A percentile compares a stretch with the other conserved stretches of the same genome.
Conservation (phyloP, 176 grass and related monocot species). For the Aegilops longissima region DNA sequence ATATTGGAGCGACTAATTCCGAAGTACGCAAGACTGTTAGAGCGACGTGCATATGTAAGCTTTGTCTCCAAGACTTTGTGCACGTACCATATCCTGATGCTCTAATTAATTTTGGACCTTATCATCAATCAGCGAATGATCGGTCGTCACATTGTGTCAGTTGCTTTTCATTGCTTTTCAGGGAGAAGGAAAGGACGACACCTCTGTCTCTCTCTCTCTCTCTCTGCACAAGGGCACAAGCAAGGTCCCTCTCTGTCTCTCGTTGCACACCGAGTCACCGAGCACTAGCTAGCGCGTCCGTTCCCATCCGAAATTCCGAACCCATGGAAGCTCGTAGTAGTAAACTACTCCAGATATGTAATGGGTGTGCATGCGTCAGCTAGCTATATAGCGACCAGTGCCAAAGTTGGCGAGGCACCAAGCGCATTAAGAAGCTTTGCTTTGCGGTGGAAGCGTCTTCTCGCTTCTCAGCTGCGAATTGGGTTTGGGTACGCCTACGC, state of each 20-base stretch:
- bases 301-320: conserved; percentile 37
- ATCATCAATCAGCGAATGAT: not conserved
- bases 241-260: not conserved
- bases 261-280: conserved; percentile 5
- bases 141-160: not conserved
- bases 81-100: not conserved
- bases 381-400: not conserved
- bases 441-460: not conserved
- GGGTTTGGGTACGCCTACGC: not conserved
- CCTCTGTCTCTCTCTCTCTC: not conserved
- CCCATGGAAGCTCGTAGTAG: not conserved
- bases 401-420: not conserved
- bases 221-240: not conserved
- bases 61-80: no score
- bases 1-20: no score
- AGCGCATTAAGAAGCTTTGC: not conserved
- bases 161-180: conserved; percentile 11
- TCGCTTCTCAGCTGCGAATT: not conserved
- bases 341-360: not conserved
- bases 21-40: no score
- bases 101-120: not conserved
- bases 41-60: no score
- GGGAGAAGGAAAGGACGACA: conserved; percentile 15
- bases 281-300: conserved; percentile 42
- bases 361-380: not conserved